Conservation (phyloP, 176 grass and related monocot genomes). For the Musa troglodytarum region DNA sequence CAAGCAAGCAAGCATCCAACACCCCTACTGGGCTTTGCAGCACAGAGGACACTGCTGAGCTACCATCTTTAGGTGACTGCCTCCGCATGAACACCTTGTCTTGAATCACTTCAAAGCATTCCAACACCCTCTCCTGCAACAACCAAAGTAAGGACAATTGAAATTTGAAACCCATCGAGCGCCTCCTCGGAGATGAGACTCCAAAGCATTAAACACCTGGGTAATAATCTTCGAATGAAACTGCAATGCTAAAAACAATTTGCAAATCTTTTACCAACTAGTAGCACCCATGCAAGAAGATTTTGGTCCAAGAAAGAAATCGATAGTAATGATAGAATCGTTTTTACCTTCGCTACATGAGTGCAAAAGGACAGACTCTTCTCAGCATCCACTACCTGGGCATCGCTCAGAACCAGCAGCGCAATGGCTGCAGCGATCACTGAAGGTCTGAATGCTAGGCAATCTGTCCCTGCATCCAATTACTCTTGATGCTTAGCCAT, state of each 20-base stretch:
- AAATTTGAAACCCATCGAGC: slow-evolving; percentile 10
- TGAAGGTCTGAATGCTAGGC: slow-evolving; percentile 50
- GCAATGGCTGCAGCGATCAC: slow-evolving; percentile 51
- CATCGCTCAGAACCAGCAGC: slow-evolving; percentile 24
- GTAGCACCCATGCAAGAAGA: background rate
- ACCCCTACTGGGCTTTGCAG: slow-evolving; percentile 59
- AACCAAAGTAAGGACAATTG: background rate
- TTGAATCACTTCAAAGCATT: slow-evolving; percentile 46
- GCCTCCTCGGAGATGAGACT: no score
- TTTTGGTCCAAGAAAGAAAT: no score
- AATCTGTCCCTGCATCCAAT: slow-evolving; percentile 37
- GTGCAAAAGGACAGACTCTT: slow-evolving; percentile 30
- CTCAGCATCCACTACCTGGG: slow-evolving; percentile 19
- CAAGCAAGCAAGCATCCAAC: slow-evolving; percentile 52
- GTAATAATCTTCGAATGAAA: no score
- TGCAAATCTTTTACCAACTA: no score
- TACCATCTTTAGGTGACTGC: slow-evolving; percentile 23
- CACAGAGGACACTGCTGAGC: slow-evolving; percentile 21
- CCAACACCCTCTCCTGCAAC: slow-evolving; percentile 46
- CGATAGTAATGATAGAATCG: no score
- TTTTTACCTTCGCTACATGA: slow-evolving; percentile 49
- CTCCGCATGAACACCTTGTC: slow-evolving; percentile 27
- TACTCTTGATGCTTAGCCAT: background rate
- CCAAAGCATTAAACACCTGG: no score
- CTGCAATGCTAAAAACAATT: no score